Base-by-base conservation (phyloP, 2,329 filamentous ascomycete genomes). In the Aspergillus sp. region DNA sequence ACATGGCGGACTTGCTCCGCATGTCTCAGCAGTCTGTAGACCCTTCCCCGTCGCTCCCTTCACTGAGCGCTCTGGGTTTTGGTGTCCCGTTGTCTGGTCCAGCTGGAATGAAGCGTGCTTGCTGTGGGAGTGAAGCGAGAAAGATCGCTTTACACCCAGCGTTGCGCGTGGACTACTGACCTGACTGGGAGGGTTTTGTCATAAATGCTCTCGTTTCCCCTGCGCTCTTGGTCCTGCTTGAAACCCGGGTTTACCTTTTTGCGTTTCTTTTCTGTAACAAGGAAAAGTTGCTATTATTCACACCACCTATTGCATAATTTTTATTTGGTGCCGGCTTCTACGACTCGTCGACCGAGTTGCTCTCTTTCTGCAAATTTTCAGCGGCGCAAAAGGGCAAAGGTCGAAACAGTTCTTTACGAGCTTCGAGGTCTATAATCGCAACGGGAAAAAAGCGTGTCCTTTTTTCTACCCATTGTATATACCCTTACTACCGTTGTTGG, bases 71-170 rank as follows among this genome's bases (percentile, higher is more conserved):
- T 27, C 60, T 69, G 22, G 61, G 65, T 34, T 51, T 62, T 41
- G 62, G 60, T 47, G 58, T 66, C 39, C 63, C 68, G n/a, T 62
- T 76, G 17, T 70, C 73, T 41, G 68, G 69, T n/a, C 68, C 70
- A 3, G 70, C 66, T 9, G 72, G 73, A 46, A 72, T 74, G 69
- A 77, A 77, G 61, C 73, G 75, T 47, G 72, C 74, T 34, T 76
- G 75, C 65, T 76, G 75, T 54, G 74, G 72, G 39, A 73, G 68
- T 47, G 73, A 76, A 64, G 70, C 71, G 40, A 63, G 66, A 50
- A 73, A 73, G 63, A 58, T 74, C 51, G 71, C 71, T n/a, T 56
- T 73, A 17, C 69, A 72, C 57, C 69, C 71, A n/a, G 64, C 62
- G 44, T 58, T 73, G 52, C 71, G 71, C 34, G 66, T 67, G 27